These are phyloP conservation scores for Rhizopogon hawkerae DNA, from an alignment of 1,284 basidiomycete species.

Conservation along the genomic window DNA sequence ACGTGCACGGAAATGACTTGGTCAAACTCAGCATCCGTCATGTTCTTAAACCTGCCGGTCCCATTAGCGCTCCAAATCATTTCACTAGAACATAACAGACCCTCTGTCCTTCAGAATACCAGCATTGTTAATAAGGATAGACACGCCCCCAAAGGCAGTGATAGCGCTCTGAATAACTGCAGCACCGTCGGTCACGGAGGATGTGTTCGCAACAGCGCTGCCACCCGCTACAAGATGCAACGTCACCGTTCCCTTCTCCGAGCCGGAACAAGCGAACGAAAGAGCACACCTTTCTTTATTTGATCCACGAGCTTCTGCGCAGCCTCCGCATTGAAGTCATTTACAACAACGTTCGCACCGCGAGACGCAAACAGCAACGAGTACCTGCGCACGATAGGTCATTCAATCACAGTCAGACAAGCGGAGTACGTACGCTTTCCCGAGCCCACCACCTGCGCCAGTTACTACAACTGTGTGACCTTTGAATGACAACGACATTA, in stretches of 20 bases:
- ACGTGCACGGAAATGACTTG: slow-evolving; percentile 85
- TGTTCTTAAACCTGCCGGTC: slow-evolving; percentile 73
- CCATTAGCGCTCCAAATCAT: not conserved
- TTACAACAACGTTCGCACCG: slow-evolving; percentile 92
- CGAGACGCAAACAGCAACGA: slow-evolving; percentile 84
- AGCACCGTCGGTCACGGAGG: slow-evolving; percentile 84
- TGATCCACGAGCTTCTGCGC: slow-evolving; percentile 92
- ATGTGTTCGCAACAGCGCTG: slow-evolving; percentile 78
- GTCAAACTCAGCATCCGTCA: slow-evolving; percentile 87
- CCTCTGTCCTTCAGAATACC: slow-evolving; percentile 83
- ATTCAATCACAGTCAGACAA: not conserved
- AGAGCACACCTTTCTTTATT: slow-evolving; percentile 66
- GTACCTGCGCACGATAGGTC: slow-evolving; percentile 51
- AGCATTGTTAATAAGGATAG: slow-evolving; percentile 92
- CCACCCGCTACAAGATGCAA: slow-evolving; percentile 59
- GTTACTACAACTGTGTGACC: slow-evolving; percentile 92
- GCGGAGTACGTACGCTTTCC: slow-evolving; percentile 65
- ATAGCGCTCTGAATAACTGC: slow-evolving; percentile 85
- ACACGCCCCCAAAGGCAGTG: slow-evolving; percentile 78
- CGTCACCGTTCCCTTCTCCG: not conserved
- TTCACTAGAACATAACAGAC: slow-evolving; percentile 34
- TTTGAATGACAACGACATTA: slow-evolving; percentile 64
- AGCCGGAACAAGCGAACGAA: slow-evolving; percentile 20
- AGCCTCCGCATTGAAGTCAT: slow-evolving; percentile 85
- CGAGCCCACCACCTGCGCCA: slow-evolving; percentile 92